Conservation (phyloP, 1,284 basidiomycete species). For the Tylopilus sp. region DNA sequence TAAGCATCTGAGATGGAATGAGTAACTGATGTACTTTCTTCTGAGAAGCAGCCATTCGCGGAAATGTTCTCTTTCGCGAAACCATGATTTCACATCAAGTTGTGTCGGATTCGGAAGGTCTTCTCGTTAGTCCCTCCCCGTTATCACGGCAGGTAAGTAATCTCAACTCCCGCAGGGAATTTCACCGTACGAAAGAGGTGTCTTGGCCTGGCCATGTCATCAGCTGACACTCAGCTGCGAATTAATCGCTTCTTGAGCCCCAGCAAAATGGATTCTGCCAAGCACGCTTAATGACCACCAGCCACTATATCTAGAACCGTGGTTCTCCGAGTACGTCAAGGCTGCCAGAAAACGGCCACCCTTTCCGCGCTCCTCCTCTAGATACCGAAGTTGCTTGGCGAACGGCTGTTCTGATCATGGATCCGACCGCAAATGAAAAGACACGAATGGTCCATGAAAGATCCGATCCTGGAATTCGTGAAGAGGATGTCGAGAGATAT, state of each 20-base stretch:
- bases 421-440: conserved; percentile 14
- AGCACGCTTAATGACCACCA: neutral
- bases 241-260: conserved; percentile 7
- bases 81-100: no score
- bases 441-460: neutral
- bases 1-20: no score
- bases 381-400: neutral
- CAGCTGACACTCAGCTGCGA: conserved; percentile 6
- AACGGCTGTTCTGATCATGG: conserved; percentile 16
- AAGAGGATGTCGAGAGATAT: conserved; percentile 23
- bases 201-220: neutral
- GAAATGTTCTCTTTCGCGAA: no score
- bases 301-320: conserved; percentile 9
- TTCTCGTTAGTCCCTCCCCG: no score
- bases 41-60: no score
- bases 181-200: neutral
- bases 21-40: no score
- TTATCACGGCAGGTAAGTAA: conserved; percentile 1
- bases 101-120: no score
- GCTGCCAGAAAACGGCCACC: neutral
- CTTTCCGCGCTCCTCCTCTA: neutral
- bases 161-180: neutral
- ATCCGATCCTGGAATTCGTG: neutral
- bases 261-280: conserved; percentile 7
- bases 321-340: neutral